Percentiles rank a stretch among this genome's conserved stretches.
These are phyloP conservation scores for Chlamydomonas schloesseri DNA, from an alignment of 139 green algal species.

Conservation along the genomic window DNA sequence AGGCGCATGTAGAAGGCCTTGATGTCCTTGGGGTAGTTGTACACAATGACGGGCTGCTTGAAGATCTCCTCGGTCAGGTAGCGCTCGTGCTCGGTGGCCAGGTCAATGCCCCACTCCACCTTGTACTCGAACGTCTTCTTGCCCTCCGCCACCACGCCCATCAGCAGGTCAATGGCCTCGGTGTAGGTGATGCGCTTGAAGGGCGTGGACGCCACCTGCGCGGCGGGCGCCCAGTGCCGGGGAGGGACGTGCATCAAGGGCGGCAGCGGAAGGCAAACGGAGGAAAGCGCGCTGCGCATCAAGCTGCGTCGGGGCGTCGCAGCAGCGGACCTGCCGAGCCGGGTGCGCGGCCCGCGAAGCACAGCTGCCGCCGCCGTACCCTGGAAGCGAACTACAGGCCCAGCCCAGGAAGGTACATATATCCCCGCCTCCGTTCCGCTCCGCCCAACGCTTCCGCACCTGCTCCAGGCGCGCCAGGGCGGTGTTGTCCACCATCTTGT, in stretches of 20 bases:
- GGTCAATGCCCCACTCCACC: conserved; percentile 93
- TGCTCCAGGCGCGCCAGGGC: conserved; percentile 84
- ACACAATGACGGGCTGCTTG: conserved; percentile 95
- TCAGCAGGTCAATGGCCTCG: conserved; percentile 92
- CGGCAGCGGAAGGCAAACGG: too few species aligned
- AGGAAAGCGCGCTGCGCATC: too few species aligned
- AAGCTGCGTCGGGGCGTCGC: too few species aligned
- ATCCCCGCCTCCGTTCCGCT: too few species aligned
- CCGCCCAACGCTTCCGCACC: too few species aligned
- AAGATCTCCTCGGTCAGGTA: conserved; percentile 95
- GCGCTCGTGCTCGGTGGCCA: conserved; percentile 95
- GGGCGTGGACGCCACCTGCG: conserved; percentile 78
- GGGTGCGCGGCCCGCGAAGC: too few species aligned
- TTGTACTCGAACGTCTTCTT: conserved; percentile 93
- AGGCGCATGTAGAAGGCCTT: conserved; percentile 99
- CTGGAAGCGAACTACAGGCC: too few species aligned
- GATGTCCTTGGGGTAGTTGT: conserved; percentile 97
- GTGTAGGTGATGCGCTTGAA: conserved; percentile 96
- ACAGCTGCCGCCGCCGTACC: too few species aligned
- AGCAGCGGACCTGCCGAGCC: too few species aligned
- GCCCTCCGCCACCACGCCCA: conserved; percentile 78
- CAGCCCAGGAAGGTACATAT: too few species aligned
- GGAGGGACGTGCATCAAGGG: too few species aligned
- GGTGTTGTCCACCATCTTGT: conserved; percentile 88
- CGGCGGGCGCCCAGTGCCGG: too few species aligned